Base-by-base conservation (phyloP, 1,284 basidiomycete species). In the Xerocomus nothofagi region DNA sequence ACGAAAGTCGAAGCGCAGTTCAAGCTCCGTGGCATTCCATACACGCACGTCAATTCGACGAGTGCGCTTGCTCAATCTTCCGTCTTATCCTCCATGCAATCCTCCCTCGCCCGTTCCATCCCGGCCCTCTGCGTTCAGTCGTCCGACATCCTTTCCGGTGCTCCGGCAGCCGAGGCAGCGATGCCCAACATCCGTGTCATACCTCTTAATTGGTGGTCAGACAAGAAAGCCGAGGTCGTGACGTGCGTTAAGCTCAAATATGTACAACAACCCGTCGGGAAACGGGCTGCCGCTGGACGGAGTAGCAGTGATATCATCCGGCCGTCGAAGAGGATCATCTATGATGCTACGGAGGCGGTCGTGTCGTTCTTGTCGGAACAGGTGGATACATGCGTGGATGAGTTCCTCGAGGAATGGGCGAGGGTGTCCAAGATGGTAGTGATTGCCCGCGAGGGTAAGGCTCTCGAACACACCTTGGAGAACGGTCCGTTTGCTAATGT, bases 371-470 rank as follows among this genome's bases (percentile, higher is more conserved):
- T 90, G 39, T 91, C 91, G 1, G 84, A 90, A 53, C 82, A 93
- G 61, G 86, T 95, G 51, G 84, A 91, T 55, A 86, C 84, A 7
- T 95, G 92, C 63, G 88, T 97, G 17, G 83, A 88, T 49, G 86
- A 91, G 61, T 94, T 97, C 65, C 70, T 92, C 56, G 86, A 91
- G 59, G 92, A 93, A 65, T 96, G 93, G 92, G 89, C 90, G 43
- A 78, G 88, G 34, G 86, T 96, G 29, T 90, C 89, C 32, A 94
- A 93, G 70, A 91, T 95, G 78, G 88, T 93, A 15, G 88, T 93
- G 33, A 91, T 97, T 50, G 91, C 92, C 6, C 81, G 91, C 56
- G 91, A 94, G 74, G 82, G 90, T 87, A 61, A 57, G 71, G 61
- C 11, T 7, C 15, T 44, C 36, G 30, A 9, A 23, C 3, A 29